Base-by-base conservation (phyloP, 2,329 filamentous ascomycete species). In the Phaeomoniella chlamydospora region DNA sequence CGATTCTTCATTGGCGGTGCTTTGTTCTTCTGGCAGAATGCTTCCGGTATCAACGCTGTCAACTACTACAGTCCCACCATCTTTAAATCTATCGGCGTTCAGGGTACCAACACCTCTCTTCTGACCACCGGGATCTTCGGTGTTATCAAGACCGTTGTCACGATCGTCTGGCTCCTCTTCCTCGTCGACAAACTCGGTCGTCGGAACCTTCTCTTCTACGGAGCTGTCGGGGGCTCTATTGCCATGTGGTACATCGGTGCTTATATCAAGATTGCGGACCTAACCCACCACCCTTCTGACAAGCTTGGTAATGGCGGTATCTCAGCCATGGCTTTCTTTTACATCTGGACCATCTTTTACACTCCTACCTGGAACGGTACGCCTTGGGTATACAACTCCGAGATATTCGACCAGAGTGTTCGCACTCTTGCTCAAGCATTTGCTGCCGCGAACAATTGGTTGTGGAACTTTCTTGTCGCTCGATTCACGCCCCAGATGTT, bases 11-110 rank as follows among this genome's bases (percentile, higher is more conserved):
- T 87, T 9, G 81, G 81, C 33, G 70, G 71, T 37, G 70, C 81
- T 48, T 65, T 88, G 14, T 87, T 87, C 64, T 61, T 87, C 36
- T 85, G 76, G 68, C 82, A 88, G 56, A 88, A 88, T 47, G 77
- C 77, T 34, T 68, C 62, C 3, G 80, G 80, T 2, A 85, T 85
- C 60, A 48, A 48, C 45, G 79, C 80, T 14, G 77, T 82, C 60
- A 85, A 84, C 61, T 85, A 84, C 58, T 83, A 79, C 55, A 68
- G 63, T 1, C 78, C 79, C 0, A 78, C 71, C 0, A 70, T 84
- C 6, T 83, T 85, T 64, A 68, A 67, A 41, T 70, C 66, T 10
- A 70, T 82, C 29, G 77, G 77, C 11, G 60, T 81, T 11, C 65
- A 56, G 1, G 71, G 72, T 4, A 72, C 68, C 15, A 77, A 69